phyloP scores from a whole-genome alignment of 495 filamentous ascomycete species.

The Articulospora tetracladia region DNA sequence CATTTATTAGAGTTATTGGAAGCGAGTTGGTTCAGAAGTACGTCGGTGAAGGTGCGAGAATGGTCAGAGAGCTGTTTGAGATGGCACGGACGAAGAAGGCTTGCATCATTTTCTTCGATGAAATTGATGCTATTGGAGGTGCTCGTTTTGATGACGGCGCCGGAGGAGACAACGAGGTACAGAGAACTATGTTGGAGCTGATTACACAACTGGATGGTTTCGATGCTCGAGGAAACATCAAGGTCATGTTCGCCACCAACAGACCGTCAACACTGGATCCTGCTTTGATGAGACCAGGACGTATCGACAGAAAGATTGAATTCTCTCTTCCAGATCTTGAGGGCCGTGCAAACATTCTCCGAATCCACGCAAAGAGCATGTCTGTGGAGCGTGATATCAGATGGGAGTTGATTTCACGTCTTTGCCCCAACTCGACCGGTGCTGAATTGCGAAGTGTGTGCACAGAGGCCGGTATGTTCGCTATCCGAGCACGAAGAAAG shows the following conservation, averaged over 20 bases:
- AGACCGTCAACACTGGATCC: conserved; percentile 93
- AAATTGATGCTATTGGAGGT: conserved; percentile 96
- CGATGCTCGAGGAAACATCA: conserved; percentile 96
- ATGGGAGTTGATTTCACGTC: conserved; percentile 94
- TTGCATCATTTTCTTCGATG: conserved; percentile 99
- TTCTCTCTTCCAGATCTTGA: conserved; percentile 96
- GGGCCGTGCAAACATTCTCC: conserved; percentile 92
- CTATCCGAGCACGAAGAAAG: conserved; percentile 94
- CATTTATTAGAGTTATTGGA: conserved; percentile 97
- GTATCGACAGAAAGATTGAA: conserved; percentile 98
- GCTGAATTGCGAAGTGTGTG: conserved; percentile 93
- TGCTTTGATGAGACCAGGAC: conserved; percentile 92
- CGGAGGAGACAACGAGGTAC: conserved; percentile 98
- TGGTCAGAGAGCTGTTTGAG: conserved; percentile 98
- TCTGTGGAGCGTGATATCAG: conserved; percentile 97
- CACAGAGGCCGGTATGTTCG: conserved; percentile 99
- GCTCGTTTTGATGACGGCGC: conserved; percentile 98
- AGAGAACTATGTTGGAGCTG: conserved; percentile 96
- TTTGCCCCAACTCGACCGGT: conserved; percentile 96
- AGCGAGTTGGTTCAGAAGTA: conserved; percentile 98
- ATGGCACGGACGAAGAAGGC: conserved; percentile 99
- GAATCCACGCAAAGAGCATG: conserved; percentile 99
- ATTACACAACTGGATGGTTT: conserved; percentile 98
- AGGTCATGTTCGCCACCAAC: conserved; percentile 99
- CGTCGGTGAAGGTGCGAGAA: conserved; percentile 93